Evolutionary conservation across 192 early-diverging fungal genomes (phyloP).

Genomic region (Dissophora ornata): DNA sequence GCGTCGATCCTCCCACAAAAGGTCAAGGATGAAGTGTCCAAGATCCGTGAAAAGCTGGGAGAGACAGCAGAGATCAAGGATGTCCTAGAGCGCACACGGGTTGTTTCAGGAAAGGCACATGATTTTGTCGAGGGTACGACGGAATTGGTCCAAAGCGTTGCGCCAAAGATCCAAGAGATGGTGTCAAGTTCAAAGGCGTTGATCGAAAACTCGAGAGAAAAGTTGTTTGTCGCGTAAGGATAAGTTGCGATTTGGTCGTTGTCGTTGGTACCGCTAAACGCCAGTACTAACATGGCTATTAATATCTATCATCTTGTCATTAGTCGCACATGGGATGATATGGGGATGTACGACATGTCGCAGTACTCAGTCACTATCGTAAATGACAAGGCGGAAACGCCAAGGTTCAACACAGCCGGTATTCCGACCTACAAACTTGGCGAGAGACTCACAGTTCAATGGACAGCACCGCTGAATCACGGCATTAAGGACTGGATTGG

Average conservation of each 20-base stretch:
- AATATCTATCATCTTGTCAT: not conserved
- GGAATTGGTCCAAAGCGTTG: slow-evolving; percentile 62
- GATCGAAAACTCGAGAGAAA: slow-evolving; percentile 53
- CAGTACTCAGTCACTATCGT: slow-evolving; percentile 51
- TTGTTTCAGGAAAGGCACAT: slow-evolving; percentile 65
- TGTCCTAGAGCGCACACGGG: slow-evolving; percentile 63
- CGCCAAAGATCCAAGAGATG: slow-evolving; percentile 61
- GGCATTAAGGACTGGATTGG: slow-evolving; percentile 92
- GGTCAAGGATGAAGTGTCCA: slow-evolving; percentile 60
- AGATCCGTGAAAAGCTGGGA: slow-evolving; percentile 48
- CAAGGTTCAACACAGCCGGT: not conserved
- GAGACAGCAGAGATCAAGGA: slow-evolving; percentile 62
- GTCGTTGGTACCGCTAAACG: no score
- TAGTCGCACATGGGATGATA: slow-evolving; percentile 53
- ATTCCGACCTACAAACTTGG: slow-evolving; percentile 72
- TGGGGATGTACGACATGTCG: slow-evolving; percentile 57
- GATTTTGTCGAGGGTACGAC: slow-evolving; percentile 71
- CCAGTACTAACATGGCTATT: no score
- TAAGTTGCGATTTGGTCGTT: no score
- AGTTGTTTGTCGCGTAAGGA: slow-evolving; percentile 52
- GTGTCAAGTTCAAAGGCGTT: slow-evolving; percentile 57
- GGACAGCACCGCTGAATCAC: slow-evolving; percentile 78
- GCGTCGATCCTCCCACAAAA: slow-evolving; percentile 68
- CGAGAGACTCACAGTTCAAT: slow-evolving; percentile 75
- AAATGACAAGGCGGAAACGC: not conserved